Percentiles rank a stretch among this genome's conserved stretches.
These are phyloP conservation scores for Firmiana major DNA, from an alignment of 345 rosid species.

Conservation along the genomic window DNA sequence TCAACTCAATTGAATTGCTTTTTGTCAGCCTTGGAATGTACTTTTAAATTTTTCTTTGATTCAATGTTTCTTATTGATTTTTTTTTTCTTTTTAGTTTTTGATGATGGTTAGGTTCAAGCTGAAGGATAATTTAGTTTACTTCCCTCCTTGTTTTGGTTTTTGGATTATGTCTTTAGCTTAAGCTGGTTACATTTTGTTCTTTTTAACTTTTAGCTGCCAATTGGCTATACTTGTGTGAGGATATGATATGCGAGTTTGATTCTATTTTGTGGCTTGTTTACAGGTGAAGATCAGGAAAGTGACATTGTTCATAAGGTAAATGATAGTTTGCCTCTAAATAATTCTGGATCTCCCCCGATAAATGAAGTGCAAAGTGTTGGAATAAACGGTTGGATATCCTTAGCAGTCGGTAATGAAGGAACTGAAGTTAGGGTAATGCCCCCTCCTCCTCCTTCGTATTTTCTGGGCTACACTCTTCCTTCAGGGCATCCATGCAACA, in stretches of 20 bases:
- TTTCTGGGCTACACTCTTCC: constrained; percentile 93
- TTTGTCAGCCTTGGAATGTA: background rate
- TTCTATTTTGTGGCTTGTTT: constrained; percentile 17
- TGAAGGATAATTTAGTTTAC: background rate
- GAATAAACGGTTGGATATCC: constrained; percentile 25
- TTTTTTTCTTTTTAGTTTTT: background rate
- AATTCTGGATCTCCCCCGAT: constrained; percentile 25
- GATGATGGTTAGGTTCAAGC: background rate
- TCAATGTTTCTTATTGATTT: background rate
- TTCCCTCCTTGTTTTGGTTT: background rate
- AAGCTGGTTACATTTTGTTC: background rate
- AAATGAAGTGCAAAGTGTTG: constrained; percentile 21
- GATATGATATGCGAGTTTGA: background rate
- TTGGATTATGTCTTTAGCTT: background rate
- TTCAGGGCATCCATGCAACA: constrained; percentile 86
- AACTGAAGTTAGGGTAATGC: constrained; percentile 12
- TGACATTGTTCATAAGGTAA: constrained; percentile 39
- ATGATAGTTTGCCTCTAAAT: constrained; percentile 29
- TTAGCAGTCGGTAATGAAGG: constrained; percentile 6
- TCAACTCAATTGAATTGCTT: constrained; percentile 2
- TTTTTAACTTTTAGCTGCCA: constrained; percentile 4
- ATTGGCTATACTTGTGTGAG: background rate
- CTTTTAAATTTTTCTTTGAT: background rate
- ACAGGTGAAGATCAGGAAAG: constrained; percentile 73
- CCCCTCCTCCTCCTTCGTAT: constrained; percentile 67